Conservation (phyloP, 495 filamentous ascomycete species). For the Lasiosphaeria hispida region DNA sequence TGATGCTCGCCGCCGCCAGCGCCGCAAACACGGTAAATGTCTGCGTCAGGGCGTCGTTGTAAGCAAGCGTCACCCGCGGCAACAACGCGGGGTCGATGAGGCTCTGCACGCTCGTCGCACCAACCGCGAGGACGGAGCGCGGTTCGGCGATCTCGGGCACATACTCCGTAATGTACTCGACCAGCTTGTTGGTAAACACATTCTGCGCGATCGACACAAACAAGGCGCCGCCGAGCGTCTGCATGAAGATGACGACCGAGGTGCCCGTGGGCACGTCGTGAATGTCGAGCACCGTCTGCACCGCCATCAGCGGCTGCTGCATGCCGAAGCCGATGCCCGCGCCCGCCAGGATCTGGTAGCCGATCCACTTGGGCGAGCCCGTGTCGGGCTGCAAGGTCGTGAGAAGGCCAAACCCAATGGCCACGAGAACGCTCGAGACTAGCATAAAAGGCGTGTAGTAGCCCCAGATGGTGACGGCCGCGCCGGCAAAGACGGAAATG, state of each 20-base stretch:
- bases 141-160: constrained; percentile 52
- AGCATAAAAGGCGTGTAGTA: constrained; percentile 80
- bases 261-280: constrained; percentile 67
- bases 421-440: constrained; percentile 52
- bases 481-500: constrained; percentile 60
- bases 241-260: constrained; percentile 64
- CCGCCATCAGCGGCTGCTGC: constrained; percentile 66
- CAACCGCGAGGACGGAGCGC: constrained; percentile 50
- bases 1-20: constrained; percentile 56
- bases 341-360: constrained; percentile 71
- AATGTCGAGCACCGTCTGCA: constrained; percentile 61
- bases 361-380: constrained; percentile 63
- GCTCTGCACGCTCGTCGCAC: constrained; percentile 64
- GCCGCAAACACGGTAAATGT: constrained; percentile 70
- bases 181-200: constrained; percentile 70
- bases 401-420: constrained; percentile 70
- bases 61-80: constrained; percentile 59
- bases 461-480: constrained; percentile 58
- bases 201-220: constrained; percentile 77
- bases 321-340: constrained; percentile 67
- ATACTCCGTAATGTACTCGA: constrained; percentile 51
- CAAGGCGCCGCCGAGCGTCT: constrained; percentile 68
- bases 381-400: constrained; percentile 60
- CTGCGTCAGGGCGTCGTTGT: constrained; percentile 65
- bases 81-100: constrained; percentile 47